phyloP scores from a whole-genome alignment of 78 protist genomes.

The Guillardia theta region DNA sequence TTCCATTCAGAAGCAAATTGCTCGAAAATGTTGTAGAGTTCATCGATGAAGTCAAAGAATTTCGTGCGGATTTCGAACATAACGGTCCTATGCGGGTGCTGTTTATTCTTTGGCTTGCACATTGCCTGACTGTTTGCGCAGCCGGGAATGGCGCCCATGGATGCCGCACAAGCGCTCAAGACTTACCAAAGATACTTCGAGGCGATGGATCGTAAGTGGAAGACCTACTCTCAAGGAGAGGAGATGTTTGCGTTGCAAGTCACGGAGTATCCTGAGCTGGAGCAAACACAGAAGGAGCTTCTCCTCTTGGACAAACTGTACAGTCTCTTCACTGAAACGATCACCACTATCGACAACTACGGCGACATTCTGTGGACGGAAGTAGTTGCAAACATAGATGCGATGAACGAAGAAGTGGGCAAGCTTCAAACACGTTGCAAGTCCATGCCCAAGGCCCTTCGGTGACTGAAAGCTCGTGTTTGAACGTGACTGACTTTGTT shows the following conservation, averaged over 20 bases:
- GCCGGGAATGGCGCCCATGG: constrained; percentile 64
- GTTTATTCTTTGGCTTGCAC: too few relatives aligned
- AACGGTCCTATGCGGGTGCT: constrained; percentile 85
- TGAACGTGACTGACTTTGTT: too few relatives aligned
- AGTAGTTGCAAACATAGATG: constrained; percentile 33
- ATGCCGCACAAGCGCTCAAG: constrained; percentile 76
- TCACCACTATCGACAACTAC: constrained; percentile 58
- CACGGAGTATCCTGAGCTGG: constrained; percentile 75
- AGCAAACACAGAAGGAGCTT: constrained; percentile 60
- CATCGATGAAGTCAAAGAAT: constrained; percentile 46
- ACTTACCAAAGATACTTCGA: constrained; percentile 72
- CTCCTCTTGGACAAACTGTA: constrained; percentile 74
- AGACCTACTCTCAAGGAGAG: constrained; percentile 77
- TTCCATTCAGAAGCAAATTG: constrained; percentile 50
- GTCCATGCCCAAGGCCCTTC: not conserved
- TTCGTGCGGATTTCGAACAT: constrained; percentile 59
- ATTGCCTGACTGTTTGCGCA: too few relatives aligned
- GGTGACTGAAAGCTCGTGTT: too few relatives aligned
- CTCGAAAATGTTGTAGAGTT: constrained; percentile 52
- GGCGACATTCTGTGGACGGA: constrained; percentile 77
- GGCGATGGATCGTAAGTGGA: constrained; percentile 69
- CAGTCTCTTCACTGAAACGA: constrained; percentile 64
- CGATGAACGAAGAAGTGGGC: not conserved
- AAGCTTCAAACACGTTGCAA: not conserved
- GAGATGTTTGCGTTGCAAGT: constrained; percentile 78